Percentiles rank a stretch among this genome's conserved stretches.
phyloP scores from a whole-genome alignment of 2,329 filamentous ascomycete species.

The Colletotrichum spaethianum region DNA sequence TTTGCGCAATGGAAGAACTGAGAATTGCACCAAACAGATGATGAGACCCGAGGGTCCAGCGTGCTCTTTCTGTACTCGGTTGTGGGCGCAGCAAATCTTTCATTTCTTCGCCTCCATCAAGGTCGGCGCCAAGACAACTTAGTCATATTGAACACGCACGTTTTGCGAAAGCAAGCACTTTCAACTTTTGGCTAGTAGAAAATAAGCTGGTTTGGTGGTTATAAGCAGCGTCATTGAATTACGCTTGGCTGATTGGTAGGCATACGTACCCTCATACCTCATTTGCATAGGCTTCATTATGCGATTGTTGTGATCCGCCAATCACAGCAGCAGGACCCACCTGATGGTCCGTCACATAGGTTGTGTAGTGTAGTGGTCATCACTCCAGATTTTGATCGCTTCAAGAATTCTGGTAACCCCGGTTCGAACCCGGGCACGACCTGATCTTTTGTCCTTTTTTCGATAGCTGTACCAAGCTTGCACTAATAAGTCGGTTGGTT shows the following conservation, averaged over 20 bases:
- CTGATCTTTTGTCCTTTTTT: background rate
- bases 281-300: background rate
- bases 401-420: slow-evolving; percentile 33
- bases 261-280: fast-evolving
- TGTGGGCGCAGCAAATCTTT: background rate
- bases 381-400: slow-evolving; percentile 40
- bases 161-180: background rate
- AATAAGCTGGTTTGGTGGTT: background rate
- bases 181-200: background rate
- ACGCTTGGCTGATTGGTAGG: background rate
- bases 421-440: slow-evolving; percentile 41
- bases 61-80: background rate
- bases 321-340: slow-evolving; percentile 14
- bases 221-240: background rate
- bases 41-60: background rate
- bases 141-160: background rate
- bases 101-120: background rate
- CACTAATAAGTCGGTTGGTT: background rate
- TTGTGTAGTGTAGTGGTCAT: slow-evolving; percentile 42
- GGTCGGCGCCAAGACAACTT: slow-evolving; percentile 6
- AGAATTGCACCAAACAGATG: slow-evolving; percentile 29
- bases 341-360: background rate
- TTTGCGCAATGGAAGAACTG: background rate
- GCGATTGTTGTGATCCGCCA: background rate
- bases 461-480: background rate